Percentiles rank a stretch among this genome's conserved stretches.
phyloP scores from a whole-genome alignment of 345 rosid species.

The Gossypium herbaceum region DNA sequence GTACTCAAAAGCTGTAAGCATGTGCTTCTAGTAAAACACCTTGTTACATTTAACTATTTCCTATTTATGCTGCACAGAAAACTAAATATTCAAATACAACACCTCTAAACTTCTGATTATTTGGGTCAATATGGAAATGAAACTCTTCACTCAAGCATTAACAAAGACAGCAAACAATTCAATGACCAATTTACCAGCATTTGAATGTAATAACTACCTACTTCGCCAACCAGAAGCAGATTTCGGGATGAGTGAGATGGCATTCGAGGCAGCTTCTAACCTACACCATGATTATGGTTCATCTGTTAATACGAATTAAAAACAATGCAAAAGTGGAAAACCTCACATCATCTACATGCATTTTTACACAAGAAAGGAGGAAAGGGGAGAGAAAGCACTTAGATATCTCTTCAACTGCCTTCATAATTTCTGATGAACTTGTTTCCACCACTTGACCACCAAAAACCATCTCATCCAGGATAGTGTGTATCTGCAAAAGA shows the following conservation, averaged over 20 bases:
- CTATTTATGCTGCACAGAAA: background rate
- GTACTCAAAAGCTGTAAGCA: background rate
- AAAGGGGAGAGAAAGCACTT: constrained; percentile 42
- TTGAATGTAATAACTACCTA: background rate
- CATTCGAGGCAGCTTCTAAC: constrained; percentile 72
- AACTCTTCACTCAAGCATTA: background rate
- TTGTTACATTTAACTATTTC: background rate
- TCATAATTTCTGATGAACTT: constrained; percentile 73
- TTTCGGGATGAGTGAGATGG: constrained; percentile 63
- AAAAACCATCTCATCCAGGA: constrained; percentile 78
- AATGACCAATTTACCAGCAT: background rate
- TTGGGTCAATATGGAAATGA: background rate
- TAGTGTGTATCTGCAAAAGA: constrained; percentile 64
- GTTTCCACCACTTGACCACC: constrained; percentile 97
- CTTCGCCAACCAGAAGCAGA: constrained; percentile 74
- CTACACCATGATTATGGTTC: constrained; percentile 34
- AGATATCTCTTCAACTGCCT: constrained; percentile 81
- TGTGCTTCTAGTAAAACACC: background rate
- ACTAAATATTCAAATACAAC: background rate
- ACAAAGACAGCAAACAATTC: background rate
- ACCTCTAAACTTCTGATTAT: background rate
- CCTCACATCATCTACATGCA: no score
- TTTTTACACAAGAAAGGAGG: background rate
- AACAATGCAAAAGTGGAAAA: background rate
- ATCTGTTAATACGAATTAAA: background rate